Evolutionary conservation across 2,329 filamentous ascomycete genomes (phyloP), one percentile per base, ranked within the genome.

Genomic region (Ophiocordyceps australis): DNA sequence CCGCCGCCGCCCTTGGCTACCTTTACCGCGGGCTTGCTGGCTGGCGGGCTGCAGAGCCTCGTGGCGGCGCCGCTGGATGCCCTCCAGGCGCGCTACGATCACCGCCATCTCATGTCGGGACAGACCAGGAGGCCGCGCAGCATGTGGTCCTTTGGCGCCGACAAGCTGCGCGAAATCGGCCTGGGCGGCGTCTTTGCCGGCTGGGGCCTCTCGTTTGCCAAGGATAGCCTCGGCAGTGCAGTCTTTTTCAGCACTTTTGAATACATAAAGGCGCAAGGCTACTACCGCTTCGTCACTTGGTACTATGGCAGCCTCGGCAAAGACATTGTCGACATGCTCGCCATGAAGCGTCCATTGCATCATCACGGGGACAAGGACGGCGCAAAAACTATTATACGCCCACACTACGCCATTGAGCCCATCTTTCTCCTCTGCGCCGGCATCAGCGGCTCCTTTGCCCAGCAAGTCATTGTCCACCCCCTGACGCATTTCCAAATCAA

Each of bases 161-260:
- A 67, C 30, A 58, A 57, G 48, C 59, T 80, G 18, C 58, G 59
- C n/a, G 74, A 77, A 29, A 82, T 85, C 31, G 77, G 78, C 1
- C 40, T 67, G 5, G 63, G 74, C 6, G 78, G 77, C 14, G 65
- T 82, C 17, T 82, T 81, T 39, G 75, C 76, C 2, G 77, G 77
- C 21, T 83, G 71, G 65, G 59, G 65, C 0, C 47, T 85, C 3
- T 74, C 67, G 0, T 62, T 82, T 21, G 39, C 71, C 22, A 80
- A 81, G 38, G 76, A 82, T 39, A 67, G 69, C 16, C 46, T 78
- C 5, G 76, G 76, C 9, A 69, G 65, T 27, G 76, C 71, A 19
- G 48, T 78, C 12, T 81, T 81, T 58, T 85, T 85, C 47, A 67
- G 65, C 37, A 67, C 65, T 0, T 83, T 85, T 34, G 78, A 85